Evolutionary conservation across 1,139 yeast genomes (phyloP).

Genomic region (Magnusiomyces tetraspermus): DNA sequence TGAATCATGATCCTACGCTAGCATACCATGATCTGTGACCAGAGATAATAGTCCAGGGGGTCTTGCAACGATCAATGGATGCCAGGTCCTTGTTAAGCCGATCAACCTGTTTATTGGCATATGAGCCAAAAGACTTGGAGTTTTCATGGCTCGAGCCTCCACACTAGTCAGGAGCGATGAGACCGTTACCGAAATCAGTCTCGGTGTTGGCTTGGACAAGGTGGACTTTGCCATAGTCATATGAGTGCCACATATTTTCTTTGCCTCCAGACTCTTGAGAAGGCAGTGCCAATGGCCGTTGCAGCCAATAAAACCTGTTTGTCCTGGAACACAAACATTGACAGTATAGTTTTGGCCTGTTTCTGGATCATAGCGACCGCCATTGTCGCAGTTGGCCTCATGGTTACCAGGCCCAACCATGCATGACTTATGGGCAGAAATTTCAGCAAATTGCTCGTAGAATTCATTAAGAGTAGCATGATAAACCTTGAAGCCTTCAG

Average conservation of each 20-base stretch:
- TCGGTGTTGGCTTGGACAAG: conserved; percentile 28
- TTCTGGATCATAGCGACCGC: conserved; percentile 17
- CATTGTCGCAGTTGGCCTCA: conserved; percentile 27
- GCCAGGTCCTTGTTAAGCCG: conserved; percentile 39
- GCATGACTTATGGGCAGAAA: conserved; percentile 22
- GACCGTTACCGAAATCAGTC: conserved; percentile 26
- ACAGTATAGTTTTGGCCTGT: conserved; percentile 14
- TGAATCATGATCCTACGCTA: conserved; percentile 15
- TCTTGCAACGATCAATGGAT: conserved; percentile 24
- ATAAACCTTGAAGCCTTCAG: conserved; percentile 19
- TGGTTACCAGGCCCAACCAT: conserved; percentile 30
- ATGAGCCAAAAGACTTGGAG: conserved; percentile 23
- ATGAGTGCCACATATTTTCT: conserved; percentile 28
- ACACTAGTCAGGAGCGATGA: conserved; percentile 24
- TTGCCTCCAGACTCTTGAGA: conserved; percentile 21
- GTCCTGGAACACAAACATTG: conserved; percentile 21
- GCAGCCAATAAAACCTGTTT: conserved; percentile 24
- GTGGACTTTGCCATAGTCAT: conserved; percentile 28
- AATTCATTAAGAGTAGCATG: conserved; percentile 21
- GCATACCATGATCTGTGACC: conserved; percentile 34
- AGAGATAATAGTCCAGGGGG: conserved; percentile 32
- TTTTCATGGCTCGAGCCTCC: conserved; percentile 18
- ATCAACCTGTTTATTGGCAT: conserved; percentile 26
- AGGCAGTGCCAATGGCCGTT: conserved; percentile 24
- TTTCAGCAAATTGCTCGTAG: conserved; percentile 22